phyloP scores from a whole-genome alignment of 495 filamentous ascomycete species.

The Xylaria nigripes region DNA sequence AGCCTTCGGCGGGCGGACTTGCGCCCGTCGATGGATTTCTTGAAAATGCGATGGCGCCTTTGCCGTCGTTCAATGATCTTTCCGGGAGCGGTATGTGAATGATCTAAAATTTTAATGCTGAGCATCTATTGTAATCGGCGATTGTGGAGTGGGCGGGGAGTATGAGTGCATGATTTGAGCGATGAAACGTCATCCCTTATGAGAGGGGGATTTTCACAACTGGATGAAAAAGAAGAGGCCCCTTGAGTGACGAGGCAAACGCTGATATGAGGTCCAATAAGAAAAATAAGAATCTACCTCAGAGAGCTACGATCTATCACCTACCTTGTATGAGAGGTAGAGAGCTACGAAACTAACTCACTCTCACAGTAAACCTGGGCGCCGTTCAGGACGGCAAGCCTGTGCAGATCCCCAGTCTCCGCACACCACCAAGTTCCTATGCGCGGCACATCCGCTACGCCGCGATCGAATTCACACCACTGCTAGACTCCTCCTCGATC shows the following conservation, averaged over 20 bases:
- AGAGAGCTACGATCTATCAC: too few species aligned
- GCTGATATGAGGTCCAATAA: too few species aligned
- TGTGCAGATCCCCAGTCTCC: conserved; percentile 46
- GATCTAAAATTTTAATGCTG: background rate
- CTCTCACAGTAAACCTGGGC: conserved; percentile 19
- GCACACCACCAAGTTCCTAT: conserved; percentile 76
- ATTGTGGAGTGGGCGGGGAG: too few species aligned
- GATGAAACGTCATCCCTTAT: too few species aligned
- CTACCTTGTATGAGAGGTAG: background rate
- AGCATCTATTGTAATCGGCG: background rate
- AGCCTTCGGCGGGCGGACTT: conserved; percentile 55
- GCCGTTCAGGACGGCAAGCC: conserved; percentile 35
- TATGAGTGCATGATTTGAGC: too few species aligned
- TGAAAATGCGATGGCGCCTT: conserved; percentile 69
- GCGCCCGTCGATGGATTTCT: conserved; percentile 75
- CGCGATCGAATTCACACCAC: conserved; percentile 74
- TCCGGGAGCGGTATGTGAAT: conserved; percentile 44
- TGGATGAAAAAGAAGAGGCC: too few species aligned
- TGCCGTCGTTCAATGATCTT: conserved; percentile 85
- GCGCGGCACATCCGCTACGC: conserved; percentile 76
- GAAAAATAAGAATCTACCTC: too few species aligned
- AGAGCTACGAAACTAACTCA: background rate
- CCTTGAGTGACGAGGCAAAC: too few species aligned
- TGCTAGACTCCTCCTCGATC: conserved; percentile 90
- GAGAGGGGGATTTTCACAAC: too few species aligned